These are phyloP conservation scores for Podospora anserina DNA, from an alignment of 495 filamentous ascomycete genomes.

Conservation along the genomic window DNA sequence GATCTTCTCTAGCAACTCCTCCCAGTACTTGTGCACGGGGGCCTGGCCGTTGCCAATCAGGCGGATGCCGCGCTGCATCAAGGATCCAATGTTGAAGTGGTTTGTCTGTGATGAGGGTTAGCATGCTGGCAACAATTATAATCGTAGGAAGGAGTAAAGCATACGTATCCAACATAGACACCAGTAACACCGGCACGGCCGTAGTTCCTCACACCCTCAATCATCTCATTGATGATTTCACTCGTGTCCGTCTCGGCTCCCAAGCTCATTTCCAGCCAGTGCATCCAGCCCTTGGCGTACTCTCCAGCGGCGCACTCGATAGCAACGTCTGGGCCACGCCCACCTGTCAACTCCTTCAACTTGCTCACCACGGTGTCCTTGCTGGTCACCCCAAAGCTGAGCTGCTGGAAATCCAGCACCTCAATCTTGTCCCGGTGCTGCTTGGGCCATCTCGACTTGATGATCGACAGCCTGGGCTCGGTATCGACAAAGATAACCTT, in stretches of 20 bases:
- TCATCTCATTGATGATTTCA: constrained; percentile 86
- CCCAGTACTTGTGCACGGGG: constrained; percentile 82
- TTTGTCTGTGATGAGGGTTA: constrained; percentile 50
- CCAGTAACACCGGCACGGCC: constrained; percentile 76
- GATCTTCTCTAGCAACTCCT: constrained; percentile 67
- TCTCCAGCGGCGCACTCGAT: constrained; percentile 84
- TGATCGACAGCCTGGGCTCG: constrained; percentile 69
- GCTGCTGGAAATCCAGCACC: constrained; percentile 46
- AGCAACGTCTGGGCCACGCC: constrained; percentile 68
- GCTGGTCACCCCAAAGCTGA: constrained; percentile 44
- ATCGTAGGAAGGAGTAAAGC: constrained; percentile 22
- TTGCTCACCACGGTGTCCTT: constrained; percentile 62
- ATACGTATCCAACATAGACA: constrained; percentile 77
- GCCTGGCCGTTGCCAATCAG: constrained; percentile 83
- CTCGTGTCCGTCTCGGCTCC: constrained; percentile 82
- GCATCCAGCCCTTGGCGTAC: constrained; percentile 78
- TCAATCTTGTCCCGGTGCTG: constrained; percentile 39
- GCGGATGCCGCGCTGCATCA: constrained; percentile 84
- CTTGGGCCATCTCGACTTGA: constrained; percentile 58
- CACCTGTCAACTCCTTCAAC: constrained; percentile 68
- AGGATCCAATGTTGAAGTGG: constrained; percentile 77
- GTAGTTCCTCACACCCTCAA: constrained; percentile 70
- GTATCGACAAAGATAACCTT: constrained; percentile 81
- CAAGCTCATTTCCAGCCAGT: constrained; percentile 70
- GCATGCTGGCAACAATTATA: neutral